Conservation (phyloP, 2,329 filamentous ascomycete species). For the Xylariaceae sp. region DNA sequence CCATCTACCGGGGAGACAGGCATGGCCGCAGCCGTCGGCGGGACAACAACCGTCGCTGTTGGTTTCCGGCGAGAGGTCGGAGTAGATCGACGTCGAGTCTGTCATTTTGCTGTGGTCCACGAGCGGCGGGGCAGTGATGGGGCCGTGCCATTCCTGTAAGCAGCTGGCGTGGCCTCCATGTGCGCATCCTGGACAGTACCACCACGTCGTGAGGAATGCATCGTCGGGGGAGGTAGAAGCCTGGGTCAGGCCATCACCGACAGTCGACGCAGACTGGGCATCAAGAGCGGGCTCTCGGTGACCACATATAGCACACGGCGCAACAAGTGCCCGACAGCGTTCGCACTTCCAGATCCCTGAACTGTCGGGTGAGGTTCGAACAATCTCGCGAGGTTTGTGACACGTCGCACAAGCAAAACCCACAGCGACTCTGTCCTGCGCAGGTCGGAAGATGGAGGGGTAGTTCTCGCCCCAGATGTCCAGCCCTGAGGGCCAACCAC, state of each 20-base stretch:
- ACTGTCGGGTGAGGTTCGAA: constrained; percentile 41
- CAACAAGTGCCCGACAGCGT: constrained; percentile 51
- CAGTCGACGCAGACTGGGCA: constrained; percentile 26
- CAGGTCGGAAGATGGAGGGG: constrained; percentile 49
- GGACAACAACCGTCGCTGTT: constrained; percentile 60
- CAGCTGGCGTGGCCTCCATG: constrained; percentile 63
- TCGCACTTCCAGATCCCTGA: constrained; percentile 57
- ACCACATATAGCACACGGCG: constrained; percentile 58
- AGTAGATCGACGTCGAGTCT: constrained; percentile 16
- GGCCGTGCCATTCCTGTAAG: constrained; percentile 57
- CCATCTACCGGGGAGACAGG: constrained; percentile 58
- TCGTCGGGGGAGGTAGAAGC: constrained; percentile 17
- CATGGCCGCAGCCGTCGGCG: constrained; percentile 63
- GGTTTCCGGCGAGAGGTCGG: constrained; percentile 33
- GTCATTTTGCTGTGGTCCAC: constrained; percentile 2
- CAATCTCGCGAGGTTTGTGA: constrained; percentile 54
- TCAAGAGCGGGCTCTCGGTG: constrained; percentile 48
- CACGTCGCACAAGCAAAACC: constrained; percentile 56
- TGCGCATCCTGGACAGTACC: constrained; percentile 61
- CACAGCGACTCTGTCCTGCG: constrained; percentile 54
- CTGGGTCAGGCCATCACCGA: constrained; percentile 23
- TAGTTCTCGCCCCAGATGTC: constrained; percentile 55
- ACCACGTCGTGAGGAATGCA: constrained; percentile 50
- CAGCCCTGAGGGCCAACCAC: constrained; percentile 53
- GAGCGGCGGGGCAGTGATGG: constrained; percentile 19